Evolutionary conservation across 2,329 filamentous ascomycete species (phyloP), one percentile per base, ranked within the genome.

Genomic region (Acephala macrosclerotiorum): DNA sequence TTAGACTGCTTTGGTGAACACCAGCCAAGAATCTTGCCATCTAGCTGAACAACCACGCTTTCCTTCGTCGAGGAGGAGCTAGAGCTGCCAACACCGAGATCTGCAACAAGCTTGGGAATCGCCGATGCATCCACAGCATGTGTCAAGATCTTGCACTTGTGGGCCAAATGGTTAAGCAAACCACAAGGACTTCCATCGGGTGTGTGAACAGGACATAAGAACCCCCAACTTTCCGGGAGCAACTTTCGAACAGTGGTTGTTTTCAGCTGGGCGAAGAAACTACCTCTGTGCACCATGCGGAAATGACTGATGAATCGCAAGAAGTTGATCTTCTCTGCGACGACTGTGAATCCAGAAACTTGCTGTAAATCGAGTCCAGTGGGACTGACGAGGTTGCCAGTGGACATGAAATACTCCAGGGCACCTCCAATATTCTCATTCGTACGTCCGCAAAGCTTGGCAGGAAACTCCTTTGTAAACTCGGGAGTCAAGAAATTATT

Each of bases 301-400:
- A 99, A 99, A 79, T 99, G 96, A 79, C 93, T 96, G 81, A 99
- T 97, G 82, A 98, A 99, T 74, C 96, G 93, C 75, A 97, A 89
- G 78, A 98, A 99, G 82, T 99, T 99, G 77, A 99, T 95, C 85
- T 98, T 98, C 78, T 99, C 96, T 2, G 96, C 96, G 60, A 98
- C 94, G 59, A 99, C 94, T 0, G 93, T 97, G 79, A 97, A 99
- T 68, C 96, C 96, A 14, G 95, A 96, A 0, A 91, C 90, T 79
- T 99, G 96, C 77, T 98, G 96, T 75, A 97, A 80, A 84, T 99
- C 96, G 47, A 99, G 85, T 70, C 96, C 96, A 35, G 93, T 97
- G 16, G 93, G 90, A 82, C 93, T 97, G 75, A 93, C 89, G 55
- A 99, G 82, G 75, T 99, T 99, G 72, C 96, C 96, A 0, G 96